Base-by-base conservation (phyloP, 352 stramenopile genomes). In the Globisporangium mamillatum region DNA sequence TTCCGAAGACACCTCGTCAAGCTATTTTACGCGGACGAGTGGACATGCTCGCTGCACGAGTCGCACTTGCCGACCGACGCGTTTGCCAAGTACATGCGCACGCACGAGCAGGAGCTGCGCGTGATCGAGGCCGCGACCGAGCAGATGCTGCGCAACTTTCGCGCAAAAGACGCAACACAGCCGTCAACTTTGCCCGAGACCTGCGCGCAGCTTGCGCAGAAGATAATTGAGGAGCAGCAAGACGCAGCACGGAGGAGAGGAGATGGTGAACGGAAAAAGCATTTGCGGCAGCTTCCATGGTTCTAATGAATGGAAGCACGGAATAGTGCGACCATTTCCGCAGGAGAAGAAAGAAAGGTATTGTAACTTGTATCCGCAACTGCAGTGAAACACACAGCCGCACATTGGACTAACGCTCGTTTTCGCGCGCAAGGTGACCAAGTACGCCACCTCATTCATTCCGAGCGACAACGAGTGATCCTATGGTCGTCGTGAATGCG, bases 1-100 rank as follows among this genome's bases (percentile, higher is more conserved):
- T 91, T 93, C 67, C 80, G 86, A 3, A 74, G 80, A 34, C 86
- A 93, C 55, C 70, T 93, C 8, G 61, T 84, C 12, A 90, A 91
- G 69, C 65, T 90, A 9, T 62, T 72, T 1, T 84, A 90, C 60
- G 63, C 75, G 20, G 60, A 83, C 24, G 82, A 90, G 64, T 94
- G 86, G 82, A 63, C 34, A 4, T 73, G 68, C 48, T 94, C 86
- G 16, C 69, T 94, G 3, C 68, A 72, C 12, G 78, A 90, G 54
- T 90, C 82, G 1, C 86, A 94, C 68, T 32, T 72, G 14, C 69
- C 77, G 3, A 91, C 80, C 0, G 55, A 72, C 20, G 76, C 77
- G 32, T 94, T 94, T 59, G 60, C 66, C 5, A 70, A 78, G 38
- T 94, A 91, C 67, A 84, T 92, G 76, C 32, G 36, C n/a, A 91